Base-by-base conservation (phyloP, 352 stramenopile genomes). In the Pythium aphanidermatum region DNA sequence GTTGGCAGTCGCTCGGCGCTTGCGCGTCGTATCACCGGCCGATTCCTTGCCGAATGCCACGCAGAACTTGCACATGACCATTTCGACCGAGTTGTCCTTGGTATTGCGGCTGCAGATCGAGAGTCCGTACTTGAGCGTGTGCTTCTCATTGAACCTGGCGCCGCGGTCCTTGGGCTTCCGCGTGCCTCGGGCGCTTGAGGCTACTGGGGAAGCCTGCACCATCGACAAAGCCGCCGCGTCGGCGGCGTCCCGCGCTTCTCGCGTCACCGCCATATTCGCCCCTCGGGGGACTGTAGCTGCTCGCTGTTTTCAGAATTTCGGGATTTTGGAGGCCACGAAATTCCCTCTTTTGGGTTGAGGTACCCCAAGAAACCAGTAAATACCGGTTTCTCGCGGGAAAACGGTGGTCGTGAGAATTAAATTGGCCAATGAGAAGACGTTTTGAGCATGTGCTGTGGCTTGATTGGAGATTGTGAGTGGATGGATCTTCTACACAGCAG, bases 61-160 rank as follows among this genome's bases (percentile, higher is more conserved):
- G 55, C 74, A 86, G 46, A 86, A 86, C 62, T 81, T 82, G 68
- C 74, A 86, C 71, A 83, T 83, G 34, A 83, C 74, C 21, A 63
- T 67, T 59, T 83, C 71, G 26, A 86, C 74, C 29, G 64, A 64
- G 26, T 43, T 50, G 27, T 63, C 64, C 44, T 68, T 71, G 47
- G 55, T 58, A 50, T 77, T 76, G 52, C 74, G 69, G 29, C 53
- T 75, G 68, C 67, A 82, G 38, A 86, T 73, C 20, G 64, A 74
- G 42, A 86, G 58, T 2, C 74, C 74, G 46, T 83, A 86, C 65
- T 83, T 83, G 46, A 77, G 59, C 51, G 69, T 58, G 61, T 86
- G 72, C 54, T 74, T 82, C 36, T 82, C 74, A 36, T 80, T 86
- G 56, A 83, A 86, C 55, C 66, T 68, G 29, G 69, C 60, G 19